A percentile compares a stretch with the other conserved stretches of the same genome.
phyloP scores from a whole-genome alignment of 2,329 filamentous ascomycete species.

The Periconia sp. region DNA sequence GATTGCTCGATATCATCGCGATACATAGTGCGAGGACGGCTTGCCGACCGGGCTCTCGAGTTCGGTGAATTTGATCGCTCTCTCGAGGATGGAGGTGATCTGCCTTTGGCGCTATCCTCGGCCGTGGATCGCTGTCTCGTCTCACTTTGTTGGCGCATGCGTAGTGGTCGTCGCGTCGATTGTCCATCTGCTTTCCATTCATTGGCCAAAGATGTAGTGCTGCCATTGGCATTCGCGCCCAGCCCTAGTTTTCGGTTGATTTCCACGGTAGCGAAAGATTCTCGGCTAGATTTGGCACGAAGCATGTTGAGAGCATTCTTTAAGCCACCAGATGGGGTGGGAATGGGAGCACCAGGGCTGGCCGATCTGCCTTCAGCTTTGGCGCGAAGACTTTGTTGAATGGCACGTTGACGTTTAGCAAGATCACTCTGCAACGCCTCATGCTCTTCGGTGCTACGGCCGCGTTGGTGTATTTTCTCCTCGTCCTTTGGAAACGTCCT shows the following conservation, averaged over 20 bases:
- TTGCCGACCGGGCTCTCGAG: conserved; percentile 56
- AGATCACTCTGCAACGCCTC: conserved; percentile 75
- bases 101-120: conserved; percentile 35
- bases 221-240: conserved; percentile 43
- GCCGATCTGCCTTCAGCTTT: conserved; percentile 58
- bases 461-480: conserved; percentile 49
- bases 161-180: conserved; percentile 27
- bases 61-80: conserved; percentile 59
- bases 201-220: conserved; percentile 35
- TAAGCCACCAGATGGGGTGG: conserved; percentile 38
- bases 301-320: conserved; percentile 65
- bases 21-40: conserved; percentile 47
- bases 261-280: conserved; percentile 59
- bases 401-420: conserved; percentile 68
- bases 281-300: conserved; percentile 66
- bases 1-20: conserved; percentile 56
- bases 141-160: conserved; percentile 36
- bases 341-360: conserved; percentile 33
- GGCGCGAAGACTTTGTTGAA: conserved; percentile 72
- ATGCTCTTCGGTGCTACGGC: conserved; percentile 57
- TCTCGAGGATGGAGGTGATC: conserved; percentile 46
- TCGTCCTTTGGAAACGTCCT: conserved; percentile 46
- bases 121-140: conserved; percentile 36
- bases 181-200: conserved; percentile 33
- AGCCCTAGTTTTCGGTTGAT: conserved; percentile 56